phyloP scores from a whole-genome alignment of 805 yeast genomes.

The Metschnikowia baotianmanensis region DNA sequence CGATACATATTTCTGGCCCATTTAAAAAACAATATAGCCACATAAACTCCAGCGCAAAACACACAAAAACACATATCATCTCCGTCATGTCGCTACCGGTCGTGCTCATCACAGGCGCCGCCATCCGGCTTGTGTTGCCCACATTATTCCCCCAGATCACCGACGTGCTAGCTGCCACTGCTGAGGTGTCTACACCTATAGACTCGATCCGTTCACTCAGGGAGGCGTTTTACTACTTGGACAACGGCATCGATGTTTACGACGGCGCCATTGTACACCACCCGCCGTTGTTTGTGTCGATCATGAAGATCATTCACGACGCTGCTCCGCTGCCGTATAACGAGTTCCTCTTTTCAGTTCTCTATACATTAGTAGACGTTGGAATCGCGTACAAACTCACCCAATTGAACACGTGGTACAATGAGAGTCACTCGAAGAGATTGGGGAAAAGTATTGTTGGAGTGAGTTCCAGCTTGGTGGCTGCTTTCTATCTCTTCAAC shows the following conservation, averaged over 20 bases:
- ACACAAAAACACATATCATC: not conserved
- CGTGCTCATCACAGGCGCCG: conserved; percentile 19
- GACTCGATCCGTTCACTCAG: conserved; percentile 56
- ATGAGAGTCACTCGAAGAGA: conserved; percentile 22
- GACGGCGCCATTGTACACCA: conserved; percentile 87
- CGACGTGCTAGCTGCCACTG: conserved; percentile 31
- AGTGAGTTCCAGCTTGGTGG: conserved; percentile 46
- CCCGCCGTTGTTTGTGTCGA: conserved; percentile 66
- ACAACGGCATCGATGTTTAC: conserved; percentile 61
- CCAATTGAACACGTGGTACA: conserved; percentile 44
- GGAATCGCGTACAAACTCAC: conserved; percentile 55
- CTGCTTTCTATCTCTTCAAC: conserved; percentile 69
- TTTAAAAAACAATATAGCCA: too few species aligned
- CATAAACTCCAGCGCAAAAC: not conserved
- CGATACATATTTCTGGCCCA: conserved; percentile 1
- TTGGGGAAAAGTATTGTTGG: conserved; percentile 20
- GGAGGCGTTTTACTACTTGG: conserved; percentile 35
- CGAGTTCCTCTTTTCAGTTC: conserved; percentile 28
- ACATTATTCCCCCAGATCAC: conserved; percentile 32
- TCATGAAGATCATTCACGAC: conserved; percentile 39
- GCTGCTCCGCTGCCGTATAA: conserved; percentile 17
- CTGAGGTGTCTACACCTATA: conserved; percentile 61
- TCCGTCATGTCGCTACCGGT: conserved; percentile 17
- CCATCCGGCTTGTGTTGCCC: conserved; percentile 36
- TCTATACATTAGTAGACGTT: conserved; percentile 62